Conservation (phyloP, 257 asterid species). For the Leonotis leonurus region DNA sequence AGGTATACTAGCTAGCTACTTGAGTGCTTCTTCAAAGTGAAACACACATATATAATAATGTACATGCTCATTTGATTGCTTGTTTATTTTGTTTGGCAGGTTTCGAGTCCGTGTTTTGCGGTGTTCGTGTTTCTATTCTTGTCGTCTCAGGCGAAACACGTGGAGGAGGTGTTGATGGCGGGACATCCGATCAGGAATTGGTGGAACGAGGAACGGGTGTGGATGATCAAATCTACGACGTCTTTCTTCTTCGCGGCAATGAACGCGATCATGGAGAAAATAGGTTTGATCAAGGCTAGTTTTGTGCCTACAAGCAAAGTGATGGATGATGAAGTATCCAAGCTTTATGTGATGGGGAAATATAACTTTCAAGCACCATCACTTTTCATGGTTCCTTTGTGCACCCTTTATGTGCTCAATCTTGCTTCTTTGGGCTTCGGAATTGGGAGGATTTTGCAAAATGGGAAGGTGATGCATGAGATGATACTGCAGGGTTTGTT, state of each 20-base stretch:
- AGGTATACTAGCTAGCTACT: constrained; percentile 20
- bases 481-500: constrained; percentile 35
- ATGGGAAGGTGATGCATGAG: constrained; percentile 4
- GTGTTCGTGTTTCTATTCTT: constrained; percentile 36
- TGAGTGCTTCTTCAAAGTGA: too few relatives aligned
- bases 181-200: constrained; percentile 44
- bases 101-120: constrained; percentile 37
- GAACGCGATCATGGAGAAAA: constrained; percentile 28
- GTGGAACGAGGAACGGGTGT: constrained; percentile 49
- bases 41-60: too few relatives aligned
- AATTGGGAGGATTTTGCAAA: constrained; percentile 6
- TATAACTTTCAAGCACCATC: constrained; percentile 47
- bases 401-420: constrained; percentile 40
- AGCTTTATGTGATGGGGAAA: constrained; percentile 36
- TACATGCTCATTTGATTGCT: too few relatives aligned
- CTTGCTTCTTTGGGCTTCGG: constrained; percentile 35
- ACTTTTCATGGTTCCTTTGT: constrained; percentile 37
- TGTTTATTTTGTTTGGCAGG: constrained; percentile 27
- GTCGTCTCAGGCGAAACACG: constrained; percentile 41
- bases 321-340: constrained; percentile 30
- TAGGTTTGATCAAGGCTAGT: constrained; percentile 39
- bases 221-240: constrained; percentile 58
- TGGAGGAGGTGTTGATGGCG: constrained; percentile 36
- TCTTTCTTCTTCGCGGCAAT: constrained; percentile 45
- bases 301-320: constrained; percentile 58